Conservation (phyloP, 208 protist species). For the Trypanosoma conorhini region DNA sequence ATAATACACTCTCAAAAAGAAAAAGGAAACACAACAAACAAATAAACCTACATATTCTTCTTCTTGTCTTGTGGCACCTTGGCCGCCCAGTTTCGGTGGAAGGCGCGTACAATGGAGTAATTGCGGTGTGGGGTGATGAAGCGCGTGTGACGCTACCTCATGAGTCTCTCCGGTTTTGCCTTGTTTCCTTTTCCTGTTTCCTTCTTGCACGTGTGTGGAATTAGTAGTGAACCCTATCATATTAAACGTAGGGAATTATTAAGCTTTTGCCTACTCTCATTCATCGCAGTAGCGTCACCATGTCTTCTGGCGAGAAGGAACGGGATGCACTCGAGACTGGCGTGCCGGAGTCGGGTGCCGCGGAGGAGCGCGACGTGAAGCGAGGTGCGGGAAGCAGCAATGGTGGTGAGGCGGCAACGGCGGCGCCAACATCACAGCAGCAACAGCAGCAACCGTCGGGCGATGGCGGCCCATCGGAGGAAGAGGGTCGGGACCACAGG, state of each 20-base stretch:
- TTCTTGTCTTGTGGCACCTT: too few relatives aligned
- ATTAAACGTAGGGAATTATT: neutral
- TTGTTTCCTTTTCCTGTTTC: conserved; percentile 10
- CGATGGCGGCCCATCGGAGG: neutral
- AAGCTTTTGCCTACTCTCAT: conserved; percentile 17
- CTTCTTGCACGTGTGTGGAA: neutral
- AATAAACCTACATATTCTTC: too few relatives aligned
- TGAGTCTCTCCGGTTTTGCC: conserved; percentile 10
- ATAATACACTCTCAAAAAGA: too few relatives aligned
- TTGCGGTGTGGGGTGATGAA: neutral
- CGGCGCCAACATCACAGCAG: neutral
- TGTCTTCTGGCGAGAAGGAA: conserved; percentile 29
- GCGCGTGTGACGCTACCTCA: neutral
- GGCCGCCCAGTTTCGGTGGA: too few relatives aligned
- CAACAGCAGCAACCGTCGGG: neutral
- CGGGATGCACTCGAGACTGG: neutral
- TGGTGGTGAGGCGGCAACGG: conserved; percentile 3
- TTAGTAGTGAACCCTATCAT: neutral
- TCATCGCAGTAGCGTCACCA: conserved; percentile 13
- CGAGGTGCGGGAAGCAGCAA: neutral
- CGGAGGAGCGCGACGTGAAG: conserved; percentile 12
- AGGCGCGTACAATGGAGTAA: neutral
- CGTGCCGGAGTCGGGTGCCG: neutral
- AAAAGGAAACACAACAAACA: too few relatives aligned
- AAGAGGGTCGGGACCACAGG: conserved; percentile 24